These are phyloP conservation scores for Starmerella floricola DNA, from an alignment of 805 yeast species.

Conservation along the genomic window DNA sequence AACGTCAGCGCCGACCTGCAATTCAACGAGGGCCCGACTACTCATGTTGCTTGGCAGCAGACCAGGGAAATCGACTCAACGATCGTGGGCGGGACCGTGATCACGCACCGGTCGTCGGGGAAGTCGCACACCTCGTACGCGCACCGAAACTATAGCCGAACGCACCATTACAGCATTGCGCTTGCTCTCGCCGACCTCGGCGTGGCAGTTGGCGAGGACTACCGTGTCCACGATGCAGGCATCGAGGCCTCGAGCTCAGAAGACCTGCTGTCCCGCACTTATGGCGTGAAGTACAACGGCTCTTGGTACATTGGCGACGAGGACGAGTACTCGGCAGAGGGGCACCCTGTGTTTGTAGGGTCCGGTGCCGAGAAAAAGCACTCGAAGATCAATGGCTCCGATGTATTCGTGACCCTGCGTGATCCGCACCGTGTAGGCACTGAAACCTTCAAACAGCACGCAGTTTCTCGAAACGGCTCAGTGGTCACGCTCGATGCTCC, in stretches of 20 bases:
- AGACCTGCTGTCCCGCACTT: conserved; percentile 5
- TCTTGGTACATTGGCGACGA: conserved; percentile 5
- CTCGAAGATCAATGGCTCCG: conserved; percentile 6
- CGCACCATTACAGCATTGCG: conserved; percentile 1
- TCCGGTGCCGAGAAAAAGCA: neutral
- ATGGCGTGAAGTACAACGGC: conserved; percentile 9
- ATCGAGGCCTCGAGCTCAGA: neutral
- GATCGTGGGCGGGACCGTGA: conserved; percentile 3
- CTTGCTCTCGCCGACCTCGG: conserved; percentile 2
- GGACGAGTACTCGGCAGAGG: too few relatives aligned
- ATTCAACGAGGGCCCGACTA: neutral
- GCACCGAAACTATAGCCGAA: neutral
- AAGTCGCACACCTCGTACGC: neutral
- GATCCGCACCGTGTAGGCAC: conserved; percentile 7
- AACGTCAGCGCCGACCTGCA: conserved; percentile 5
- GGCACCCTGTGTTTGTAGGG: too few relatives aligned
- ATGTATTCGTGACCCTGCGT: conserved; percentile 5
- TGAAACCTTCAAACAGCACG: conserved; percentile 6
- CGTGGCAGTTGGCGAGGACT: conserved; percentile 3
- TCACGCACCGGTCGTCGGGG: conserved; percentile 4
- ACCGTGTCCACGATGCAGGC: neutral
- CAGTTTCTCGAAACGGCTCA: conserved; percentile 9
- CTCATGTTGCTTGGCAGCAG: conserved; percentile 7
- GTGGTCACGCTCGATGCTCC: conserved; percentile 2
- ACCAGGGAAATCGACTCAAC: neutral